Base-by-base conservation (phyloP, 345 rosid genomes). In the Punica granatum region DNA sequence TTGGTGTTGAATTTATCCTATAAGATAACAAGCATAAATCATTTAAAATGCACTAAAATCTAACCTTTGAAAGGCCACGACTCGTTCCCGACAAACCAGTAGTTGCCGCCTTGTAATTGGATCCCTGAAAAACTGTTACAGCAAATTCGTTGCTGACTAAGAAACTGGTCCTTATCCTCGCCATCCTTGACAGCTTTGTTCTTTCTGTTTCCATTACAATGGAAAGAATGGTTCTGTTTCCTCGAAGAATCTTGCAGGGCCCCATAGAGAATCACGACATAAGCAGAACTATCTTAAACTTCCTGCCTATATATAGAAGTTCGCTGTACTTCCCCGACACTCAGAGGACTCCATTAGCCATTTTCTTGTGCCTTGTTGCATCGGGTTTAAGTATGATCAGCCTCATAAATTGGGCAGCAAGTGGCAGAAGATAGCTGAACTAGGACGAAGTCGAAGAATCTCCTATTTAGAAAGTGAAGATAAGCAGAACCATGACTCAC, bases 401-500 rank as follows among this genome's bases (percentile, higher is more conserved):
- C 59, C 74, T 76, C 51, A 54, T 76, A 60, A 68, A 59, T 58
- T 73, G 63, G 77, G 79, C 6, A 73, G 74, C 42, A 76, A 76
- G 63, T 66, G 80, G 77, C 69, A 49, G 33, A 68, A 48, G 42
- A 26, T 59, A n/a, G 78, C 64, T 26, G 65, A 65, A 54, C 60
- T 72, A 1, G 54, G 41, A 49, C 30, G 72, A 53, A 67, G 59
- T 51, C 59, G 67, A 66, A 72, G 64, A 33, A 70, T 71, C 42
- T 43, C 77, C 19, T 68, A 72, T 1, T 56, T 66, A 36, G 63
- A 53, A 33, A 16, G 35, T 28, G 36, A 2, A 1, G 6, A 19
- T 23, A 11, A 15, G 67, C n/a, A 3, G 51, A 64, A 18, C 16
- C 25, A 16, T 14, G 10, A 41, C 1, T 14, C 31, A 15, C 34